Percentiles rank a stretch among this genome's conserved stretches.
These are phyloP conservation scores for Saturnispora besseyi DNA, from an alignment of 805 yeast genomes.

Conservation along the genomic window DNA sequence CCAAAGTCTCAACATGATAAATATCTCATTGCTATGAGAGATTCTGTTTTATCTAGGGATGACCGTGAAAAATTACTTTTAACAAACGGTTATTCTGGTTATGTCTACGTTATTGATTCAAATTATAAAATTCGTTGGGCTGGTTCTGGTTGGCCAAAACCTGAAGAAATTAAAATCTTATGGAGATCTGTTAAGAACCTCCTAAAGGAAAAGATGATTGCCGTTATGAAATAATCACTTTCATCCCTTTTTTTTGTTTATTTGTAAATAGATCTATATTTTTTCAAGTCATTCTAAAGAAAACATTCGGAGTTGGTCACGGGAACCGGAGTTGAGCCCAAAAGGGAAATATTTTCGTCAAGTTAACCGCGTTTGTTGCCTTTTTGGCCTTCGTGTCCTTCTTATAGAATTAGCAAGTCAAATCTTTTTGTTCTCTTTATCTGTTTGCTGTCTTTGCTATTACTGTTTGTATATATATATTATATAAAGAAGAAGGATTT, in stretches of 20 bases:
- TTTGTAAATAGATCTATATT: background rate
- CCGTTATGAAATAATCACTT: conserved; percentile 1
- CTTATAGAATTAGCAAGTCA: background rate
- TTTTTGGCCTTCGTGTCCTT: background rate
- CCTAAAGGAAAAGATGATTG: conserved; percentile 34
- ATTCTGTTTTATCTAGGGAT: conserved; percentile 46
- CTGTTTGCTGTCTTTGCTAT: background rate
- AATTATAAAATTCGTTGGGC: conserved; percentile 82
- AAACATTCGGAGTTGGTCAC: background rate
- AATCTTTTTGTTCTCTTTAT: background rate
- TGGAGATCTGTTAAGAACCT: conserved; percentile 62
- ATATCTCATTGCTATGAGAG: conserved; percentile 54
- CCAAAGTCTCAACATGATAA: conserved; percentile 32
- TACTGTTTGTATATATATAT: background rate
- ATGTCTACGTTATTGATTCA: conserved; percentile 67
- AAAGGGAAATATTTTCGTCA: background rate
- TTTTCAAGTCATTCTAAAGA: background rate
- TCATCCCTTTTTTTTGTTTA: background rate
- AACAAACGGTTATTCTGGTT: conserved; percentile 75
- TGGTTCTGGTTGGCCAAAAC: conserved; percentile 70
- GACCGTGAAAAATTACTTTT: conserved; percentile 52
- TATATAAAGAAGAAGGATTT: background rate
- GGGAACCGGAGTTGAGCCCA: background rate
- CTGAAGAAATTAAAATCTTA: conserved; percentile 51
- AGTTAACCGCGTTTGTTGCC: background rate